phyloP scores from a whole-genome alignment of 2,329 filamentous ascomycete genomes.

The Lasiodiplodia citricola region DNA sequence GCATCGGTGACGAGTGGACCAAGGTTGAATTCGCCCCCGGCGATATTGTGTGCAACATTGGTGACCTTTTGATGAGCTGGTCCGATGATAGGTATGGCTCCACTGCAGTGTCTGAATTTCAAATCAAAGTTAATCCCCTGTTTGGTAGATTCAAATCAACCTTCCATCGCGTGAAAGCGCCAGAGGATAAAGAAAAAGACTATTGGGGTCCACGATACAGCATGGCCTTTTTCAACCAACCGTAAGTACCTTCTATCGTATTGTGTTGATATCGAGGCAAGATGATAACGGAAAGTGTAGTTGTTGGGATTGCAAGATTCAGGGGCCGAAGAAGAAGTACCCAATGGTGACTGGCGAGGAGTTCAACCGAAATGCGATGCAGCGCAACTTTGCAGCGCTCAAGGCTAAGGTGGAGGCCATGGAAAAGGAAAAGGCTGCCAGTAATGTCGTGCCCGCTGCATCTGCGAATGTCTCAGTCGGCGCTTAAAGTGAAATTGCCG shows the following conservation, averaged over 20 bases:
- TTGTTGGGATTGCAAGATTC: slow-evolving; percentile 60
- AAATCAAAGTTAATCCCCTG: neutral
- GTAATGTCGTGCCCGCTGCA: neutral
- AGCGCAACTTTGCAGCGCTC: slow-evolving; percentile 60
- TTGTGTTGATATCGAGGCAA: neutral
- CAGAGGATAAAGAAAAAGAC: slow-evolving; percentile 54
- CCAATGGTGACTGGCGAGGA: slow-evolving; percentile 64
- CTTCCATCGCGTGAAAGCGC: slow-evolving; percentile 68
- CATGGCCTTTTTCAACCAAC: slow-evolving; percentile 71
- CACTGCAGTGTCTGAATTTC: neutral
- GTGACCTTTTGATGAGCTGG: slow-evolving; percentile 71
- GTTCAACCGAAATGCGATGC: slow-evolving; percentile 64
- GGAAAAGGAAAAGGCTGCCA: neutral
- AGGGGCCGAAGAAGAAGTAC: slow-evolving; percentile 68
- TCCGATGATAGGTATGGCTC: slow-evolving; percentile 56
- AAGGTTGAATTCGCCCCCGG: slow-evolving; percentile 61
- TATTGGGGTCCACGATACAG: slow-evolving; percentile 67
- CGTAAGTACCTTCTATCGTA: slow-evolving; percentile 43
- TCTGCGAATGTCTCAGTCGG: neutral
- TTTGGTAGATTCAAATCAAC: slow-evolving; percentile 65
- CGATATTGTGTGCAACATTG: slow-evolving; percentile 69
- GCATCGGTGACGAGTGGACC: slow-evolving; percentile 66
- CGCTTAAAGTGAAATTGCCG: neutral
- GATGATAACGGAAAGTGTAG: neutral
- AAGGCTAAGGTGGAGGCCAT: slow-evolving; percentile 47